Percentiles rank a stretch among this genome's conserved stretches.
Evolutionary conservation across 2,329 filamentous ascomycete species (phyloP).

Genomic region (Conoideocrella luteorostrata): DNA sequence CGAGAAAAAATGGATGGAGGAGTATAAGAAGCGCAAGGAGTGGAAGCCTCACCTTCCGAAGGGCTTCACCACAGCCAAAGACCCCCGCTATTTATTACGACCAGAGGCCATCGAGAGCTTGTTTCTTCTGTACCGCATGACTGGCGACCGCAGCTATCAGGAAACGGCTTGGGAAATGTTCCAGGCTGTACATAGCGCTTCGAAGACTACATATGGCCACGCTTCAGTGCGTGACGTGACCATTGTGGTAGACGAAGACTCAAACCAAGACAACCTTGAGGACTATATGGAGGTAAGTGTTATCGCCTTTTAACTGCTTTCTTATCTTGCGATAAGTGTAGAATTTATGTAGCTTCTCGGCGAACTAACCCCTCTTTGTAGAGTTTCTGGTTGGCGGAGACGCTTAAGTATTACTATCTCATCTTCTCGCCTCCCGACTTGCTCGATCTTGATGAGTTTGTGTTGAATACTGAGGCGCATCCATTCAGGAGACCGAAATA

Average conservation of each 20-base stretch:
- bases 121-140: constrained; percentile 70
- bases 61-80: constrained; percentile 49
- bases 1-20: constrained; percentile 49
- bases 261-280: constrained; percentile 42
- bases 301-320: no score
- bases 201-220: constrained; percentile 52
- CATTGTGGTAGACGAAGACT: constrained; percentile 14
- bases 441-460: constrained; percentile 34
- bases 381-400: constrained; percentile 79
- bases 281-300: constrained; percentile 53
- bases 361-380: constrained; percentile 56
- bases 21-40: constrained; percentile 10
- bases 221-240: constrained; percentile 58
- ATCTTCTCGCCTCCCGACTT: constrained; percentile 55
- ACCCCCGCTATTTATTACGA: constrained; percentile 56
- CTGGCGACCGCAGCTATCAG: constrained; percentile 56
- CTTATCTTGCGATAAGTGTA: no score
- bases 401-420: constrained; percentile 72
- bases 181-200: constrained; percentile 50
- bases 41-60: constrained; percentile 32
- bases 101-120: constrained; percentile 78
- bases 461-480: constrained; percentile 28
- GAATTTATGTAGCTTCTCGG: no score
- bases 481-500: constrained; percentile 77
- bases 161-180: constrained; percentile 72